Evolutionary conservation across 176 grass and related monocot genomes (phyloP), one percentile per base, ranked within the genome.

Genomic region (Aegilops tauschii): DNA sequence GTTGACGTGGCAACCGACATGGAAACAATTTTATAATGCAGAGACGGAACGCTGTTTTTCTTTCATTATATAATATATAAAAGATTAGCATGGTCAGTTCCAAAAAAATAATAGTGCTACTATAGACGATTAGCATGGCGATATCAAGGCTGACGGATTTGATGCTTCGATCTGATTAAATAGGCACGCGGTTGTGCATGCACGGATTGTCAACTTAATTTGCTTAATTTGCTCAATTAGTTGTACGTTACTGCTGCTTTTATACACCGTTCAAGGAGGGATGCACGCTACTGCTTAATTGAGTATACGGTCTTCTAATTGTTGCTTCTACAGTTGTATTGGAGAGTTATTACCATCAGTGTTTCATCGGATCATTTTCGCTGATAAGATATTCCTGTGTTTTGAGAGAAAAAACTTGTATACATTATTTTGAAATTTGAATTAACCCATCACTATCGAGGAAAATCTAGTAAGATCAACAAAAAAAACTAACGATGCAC

Each of bases 231-330:
- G 68, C 5, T 85, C 32, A 20, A 66, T 18, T 54, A 54, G 50
- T 35, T 76, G 21, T 35, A 83, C 36, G 69, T 81, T 81, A 29
- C 29, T 25, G 28, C 3, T 42, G 50, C 16, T 30, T 86, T 89
- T 29, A 77, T 14, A 50, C 12, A 30, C 61, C 4, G 4, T 16
- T 37, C 34, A 80, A 30, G 49, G 61, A 61, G 14, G 29, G 9
- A 21, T n/a, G 58, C 49, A 59, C 30, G 49, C 45, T n/a, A 59
- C 20, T 31, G 30, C 45, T 58, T 74, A 74, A 16, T 47, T 77
- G 74, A 23, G 23, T 12, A 37, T 73, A 74, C 73, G 69, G 67
- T 9, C 1, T 29, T 40, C 50, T 58, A 32, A 76, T 82, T 66
- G 71, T 69, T 68, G 71, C 47, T 69, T 47, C 3, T 14, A 4